A percentile compares a stretch with the other conserved stretches of the same genome.
Conservation (phyloP, 495 filamentous ascomycete genomes). For the Rhizodiscina lignyota region DNA sequence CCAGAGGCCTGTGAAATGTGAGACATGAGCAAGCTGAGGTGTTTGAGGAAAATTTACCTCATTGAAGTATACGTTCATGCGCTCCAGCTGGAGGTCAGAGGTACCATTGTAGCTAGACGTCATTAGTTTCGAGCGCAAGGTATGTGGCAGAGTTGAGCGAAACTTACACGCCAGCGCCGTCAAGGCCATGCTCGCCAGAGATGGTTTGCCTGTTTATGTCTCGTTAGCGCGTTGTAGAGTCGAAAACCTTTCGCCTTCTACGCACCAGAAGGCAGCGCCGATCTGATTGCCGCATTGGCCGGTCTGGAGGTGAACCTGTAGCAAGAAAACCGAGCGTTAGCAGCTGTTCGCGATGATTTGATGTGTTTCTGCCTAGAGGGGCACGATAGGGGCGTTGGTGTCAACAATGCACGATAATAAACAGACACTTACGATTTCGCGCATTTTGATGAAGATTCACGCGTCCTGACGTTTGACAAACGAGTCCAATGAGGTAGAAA, state of each 20-base stretch:
- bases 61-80: slow-evolving; percentile 99
- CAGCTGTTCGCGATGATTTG: slow-evolving; percentile 16
- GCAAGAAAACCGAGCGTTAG: slow-evolving; percentile 19
- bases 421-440: slow-evolving; percentile 69
- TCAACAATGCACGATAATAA: slow-evolving; percentile 5
- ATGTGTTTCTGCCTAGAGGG: not conserved
- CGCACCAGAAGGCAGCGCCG: slow-evolving; percentile 96
- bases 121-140: slow-evolving; percentile 9
- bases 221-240: slow-evolving; percentile 6
- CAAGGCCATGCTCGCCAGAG: slow-evolving; percentile 97
- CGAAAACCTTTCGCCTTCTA: slow-evolving; percentile 14
- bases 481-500: slow-evolving; percentile 8
- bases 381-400: slow-evolving; percentile 7
- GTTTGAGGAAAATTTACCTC: slow-evolving; percentile 44
- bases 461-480: not conserved
- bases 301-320: slow-evolving; percentile 93
- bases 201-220: slow-evolving; percentile 64
- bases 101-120: slow-evolving; percentile 75
- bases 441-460: slow-evolving; percentile 41
- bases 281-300: slow-evolving; percentile 99
- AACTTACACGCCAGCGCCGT: slow-evolving; percentile 81
- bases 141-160: not conserved
- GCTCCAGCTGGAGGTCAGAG: slow-evolving; percentile 97
- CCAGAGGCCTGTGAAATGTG: slow-evolving; percentile 50
- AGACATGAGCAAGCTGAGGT: slow-evolving; percentile 6